Evolutionary conservation across 2,329 filamentous ascomycete species (phyloP).

Genomic region (Thielaviopsis euricoi): DNA sequence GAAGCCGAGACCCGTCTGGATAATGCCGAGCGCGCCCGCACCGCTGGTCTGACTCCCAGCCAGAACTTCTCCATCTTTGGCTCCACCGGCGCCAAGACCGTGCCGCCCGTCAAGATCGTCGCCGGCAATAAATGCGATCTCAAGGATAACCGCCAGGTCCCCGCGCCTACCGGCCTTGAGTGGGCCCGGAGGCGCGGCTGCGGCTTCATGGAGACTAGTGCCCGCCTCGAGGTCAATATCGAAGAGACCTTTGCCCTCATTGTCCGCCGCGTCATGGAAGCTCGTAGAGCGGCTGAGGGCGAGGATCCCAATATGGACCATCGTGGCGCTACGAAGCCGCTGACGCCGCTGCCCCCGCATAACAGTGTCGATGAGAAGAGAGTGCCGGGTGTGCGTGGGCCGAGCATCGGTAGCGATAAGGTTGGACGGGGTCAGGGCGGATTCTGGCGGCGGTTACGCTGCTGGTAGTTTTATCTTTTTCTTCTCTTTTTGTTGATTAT

Average conservation of each 20-base stretch:
- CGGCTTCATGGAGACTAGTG: slow-evolving; percentile 83
- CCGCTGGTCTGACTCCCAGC: slow-evolving; percentile 23
- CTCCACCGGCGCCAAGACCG: slow-evolving; percentile 29
- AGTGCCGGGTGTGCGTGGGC: slow-evolving; percentile 28
- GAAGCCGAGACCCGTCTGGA: slow-evolving; percentile 55
- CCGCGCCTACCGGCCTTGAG: slow-evolving; percentile 54
- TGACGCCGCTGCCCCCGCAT: slow-evolving; percentile 33
- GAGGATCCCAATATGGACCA: slow-evolving; percentile 25
- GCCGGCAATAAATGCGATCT: slow-evolving; percentile 79
- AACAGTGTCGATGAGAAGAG: slow-evolving; percentile 26
- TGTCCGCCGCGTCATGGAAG: slow-evolving; percentile 44
- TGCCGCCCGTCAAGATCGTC: slow-evolving; percentile 64
- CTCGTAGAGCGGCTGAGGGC: slow-evolving; percentile 32
- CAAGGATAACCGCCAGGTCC: slow-evolving; percentile 49
- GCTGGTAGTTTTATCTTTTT: slow-evolving; percentile 27
- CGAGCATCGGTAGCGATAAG: slow-evolving; percentile 26
- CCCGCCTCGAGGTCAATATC: slow-evolving; percentile 70
- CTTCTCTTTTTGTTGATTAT: neutral
- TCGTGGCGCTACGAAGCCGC: slow-evolving; percentile 39
- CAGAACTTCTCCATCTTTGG: slow-evolving; percentile 17
- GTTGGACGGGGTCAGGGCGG: slow-evolving; percentile 26
- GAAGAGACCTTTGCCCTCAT: slow-evolving; percentile 73
- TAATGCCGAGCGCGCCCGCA: slow-evolving; percentile 36
- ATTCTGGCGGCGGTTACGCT: slow-evolving; percentile 41
- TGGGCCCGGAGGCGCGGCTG: slow-evolving; percentile 59